phyloP scores from a whole-genome alignment of 805 yeast genomes.

The Torulaspora delbrueckii region DNA sequence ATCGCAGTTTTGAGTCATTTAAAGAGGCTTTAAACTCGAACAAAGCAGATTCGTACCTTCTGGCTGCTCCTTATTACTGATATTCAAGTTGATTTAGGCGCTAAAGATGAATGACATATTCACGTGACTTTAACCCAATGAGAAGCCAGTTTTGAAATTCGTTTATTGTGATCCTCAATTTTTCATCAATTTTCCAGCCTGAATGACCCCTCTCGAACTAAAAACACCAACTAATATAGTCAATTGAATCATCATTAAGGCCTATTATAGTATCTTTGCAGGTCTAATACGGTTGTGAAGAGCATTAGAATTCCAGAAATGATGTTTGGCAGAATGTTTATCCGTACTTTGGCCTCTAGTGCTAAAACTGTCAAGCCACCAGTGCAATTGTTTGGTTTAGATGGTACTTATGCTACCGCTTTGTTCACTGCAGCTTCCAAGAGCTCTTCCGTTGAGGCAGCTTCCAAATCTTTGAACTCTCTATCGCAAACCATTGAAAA shows the following conservation, averaged over 20 bases:
- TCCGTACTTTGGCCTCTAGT: conserved; percentile 72
- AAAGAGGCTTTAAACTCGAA: too few relatives aligned
- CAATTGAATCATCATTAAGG: not conserved
- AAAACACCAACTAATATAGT: not conserved
- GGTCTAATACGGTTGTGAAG: not conserved
- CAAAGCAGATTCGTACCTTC: too few relatives aligned
- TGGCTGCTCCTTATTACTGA: too few relatives aligned
- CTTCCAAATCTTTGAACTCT: conserved; percentile 58
- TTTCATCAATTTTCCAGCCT: not conserved
- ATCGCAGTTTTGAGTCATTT: not conserved
- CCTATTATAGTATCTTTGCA: not conserved
- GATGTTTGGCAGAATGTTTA: conserved; percentile 62
- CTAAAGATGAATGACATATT: too few relatives aligned
- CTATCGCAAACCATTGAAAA: conserved; percentile 48
- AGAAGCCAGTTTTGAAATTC: not conserved
- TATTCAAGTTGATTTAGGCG: too few relatives aligned
- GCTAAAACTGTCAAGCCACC: conserved; percentile 61
- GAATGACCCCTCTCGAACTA: conserved; percentile 5
- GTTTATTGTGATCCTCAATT: not conserved
- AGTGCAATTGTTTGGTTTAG: conserved; percentile 88
- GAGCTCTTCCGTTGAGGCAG: conserved; percentile 67
- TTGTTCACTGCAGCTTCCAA: conserved; percentile 87
- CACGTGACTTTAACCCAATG: conserved; percentile 3
- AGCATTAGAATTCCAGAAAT: not conserved
- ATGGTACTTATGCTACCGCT: conserved; percentile 96